A percentile compares a stretch with the other conserved stretches of the same genome.
Conservation (phyloP, 257 asterid species). For the Capsicum pubescens region DNA sequence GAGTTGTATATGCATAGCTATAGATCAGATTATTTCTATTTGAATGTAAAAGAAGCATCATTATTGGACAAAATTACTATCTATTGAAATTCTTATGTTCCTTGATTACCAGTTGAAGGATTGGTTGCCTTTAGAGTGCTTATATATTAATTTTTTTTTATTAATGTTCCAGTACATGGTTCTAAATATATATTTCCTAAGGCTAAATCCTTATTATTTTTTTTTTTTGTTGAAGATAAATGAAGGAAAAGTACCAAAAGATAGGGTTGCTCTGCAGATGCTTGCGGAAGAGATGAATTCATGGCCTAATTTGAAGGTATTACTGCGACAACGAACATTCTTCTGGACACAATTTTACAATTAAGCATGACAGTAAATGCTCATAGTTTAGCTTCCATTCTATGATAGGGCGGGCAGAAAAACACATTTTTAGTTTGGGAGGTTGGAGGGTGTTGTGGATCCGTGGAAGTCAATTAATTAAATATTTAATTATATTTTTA, state of each 20-base stretch:
- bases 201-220: constrained; percentile 3
- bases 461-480: too few relatives aligned
- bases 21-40: not conserved
- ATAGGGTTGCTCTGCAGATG: constrained; percentile 70
- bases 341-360: not conserved
- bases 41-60: not conserved
- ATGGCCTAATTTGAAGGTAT: constrained; percentile 96
- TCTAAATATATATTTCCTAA: not conserved
- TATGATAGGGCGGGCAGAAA: not conserved
- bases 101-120: not conserved
- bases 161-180: not conserved
- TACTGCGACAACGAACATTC: constrained; percentile 24
- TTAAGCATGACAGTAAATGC: not conserved
- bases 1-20: not conserved
- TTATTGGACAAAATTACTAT: constrained; percentile 4
- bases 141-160: not conserved
- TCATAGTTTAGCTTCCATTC: not conserved
- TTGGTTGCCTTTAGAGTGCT: constrained; percentile 6
- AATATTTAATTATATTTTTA: too few relatives aligned
- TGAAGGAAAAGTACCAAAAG: constrained; percentile 79
- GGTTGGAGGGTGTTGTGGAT: too few relatives aligned
- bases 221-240: constrained; percentile 52
- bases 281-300: constrained; percentile 87
- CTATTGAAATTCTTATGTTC: not conserved
- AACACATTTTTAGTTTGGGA: not conserved